These are phyloP conservation scores for Tolypocladium ophioglossoides DNA, from an alignment of 2,329 filamentous ascomycete genomes.

Conservation along the genomic window DNA sequence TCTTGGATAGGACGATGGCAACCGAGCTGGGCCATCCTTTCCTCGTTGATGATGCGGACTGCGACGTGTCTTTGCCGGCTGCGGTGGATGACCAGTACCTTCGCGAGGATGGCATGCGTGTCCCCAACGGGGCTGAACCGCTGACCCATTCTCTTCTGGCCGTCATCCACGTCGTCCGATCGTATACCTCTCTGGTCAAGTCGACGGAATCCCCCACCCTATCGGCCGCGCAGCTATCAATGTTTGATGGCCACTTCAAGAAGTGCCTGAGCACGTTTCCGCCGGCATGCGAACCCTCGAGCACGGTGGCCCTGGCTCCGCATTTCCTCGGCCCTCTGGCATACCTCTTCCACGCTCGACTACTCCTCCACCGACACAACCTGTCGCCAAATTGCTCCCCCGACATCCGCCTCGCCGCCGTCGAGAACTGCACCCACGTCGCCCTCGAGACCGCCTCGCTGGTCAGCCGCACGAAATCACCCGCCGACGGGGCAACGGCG, in stretches of 20 bases:
- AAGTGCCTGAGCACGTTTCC: slow-evolving; percentile 69
- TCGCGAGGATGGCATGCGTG: slow-evolving; percentile 43
- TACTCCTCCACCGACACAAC: slow-evolving; percentile 83
- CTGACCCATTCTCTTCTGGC: slow-evolving; percentile 64
- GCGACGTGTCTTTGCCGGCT: slow-evolving; percentile 71
- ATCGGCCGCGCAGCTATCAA: slow-evolving; percentile 55
- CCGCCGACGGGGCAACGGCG: slow-evolving; percentile 59
- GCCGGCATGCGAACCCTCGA: slow-evolving; percentile 57
- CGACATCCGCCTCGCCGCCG: slow-evolving; percentile 56
- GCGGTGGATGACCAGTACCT: slow-evolving; percentile 74
- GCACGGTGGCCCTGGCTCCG: slow-evolving; percentile 59
- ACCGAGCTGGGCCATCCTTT: slow-evolving; percentile 73
- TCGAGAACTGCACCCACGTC: slow-evolving; percentile 66
- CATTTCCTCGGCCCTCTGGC: slow-evolving; percentile 64
- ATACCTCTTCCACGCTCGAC: slow-evolving; percentile 71
- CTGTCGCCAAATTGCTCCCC: slow-evolving; percentile 59
- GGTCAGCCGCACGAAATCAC: slow-evolving; percentile 53
- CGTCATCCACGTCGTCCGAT: slow-evolving; percentile 71
- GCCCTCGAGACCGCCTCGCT: slow-evolving; percentile 71
- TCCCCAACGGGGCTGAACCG: slow-evolving; percentile 39
- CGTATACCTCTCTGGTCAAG: slow-evolving; percentile 63
- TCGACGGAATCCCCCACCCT: slow-evolving; percentile 60
- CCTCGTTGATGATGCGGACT: slow-evolving; percentile 79
- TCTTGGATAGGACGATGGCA: slow-evolving; percentile 72
- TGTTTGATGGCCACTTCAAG: slow-evolving; percentile 71